These are phyloP conservation scores for Grosmannia serpens DNA, from an alignment of 2,329 filamentous ascomycete genomes.

Conservation along the genomic window DNA sequence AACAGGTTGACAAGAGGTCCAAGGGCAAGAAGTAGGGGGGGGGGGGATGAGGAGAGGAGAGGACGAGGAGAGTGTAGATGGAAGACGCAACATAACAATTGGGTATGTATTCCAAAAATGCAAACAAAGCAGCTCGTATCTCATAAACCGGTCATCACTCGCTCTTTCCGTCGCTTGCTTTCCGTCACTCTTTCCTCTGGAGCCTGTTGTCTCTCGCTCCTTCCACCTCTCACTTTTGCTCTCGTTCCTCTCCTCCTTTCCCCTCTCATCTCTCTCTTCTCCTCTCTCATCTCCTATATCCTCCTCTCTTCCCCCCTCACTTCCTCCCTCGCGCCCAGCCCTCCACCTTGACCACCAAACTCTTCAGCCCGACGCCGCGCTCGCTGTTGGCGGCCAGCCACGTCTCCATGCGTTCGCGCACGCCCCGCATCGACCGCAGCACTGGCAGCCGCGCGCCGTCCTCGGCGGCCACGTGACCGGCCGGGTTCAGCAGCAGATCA, in stretches of 20 bases:
- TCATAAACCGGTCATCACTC: background rate
- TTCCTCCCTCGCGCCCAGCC: conserved; percentile 27
- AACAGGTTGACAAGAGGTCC: conserved; percentile 64
- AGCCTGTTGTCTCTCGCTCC: background rate
- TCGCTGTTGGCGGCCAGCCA: conserved; percentile 78
- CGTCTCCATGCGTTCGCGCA: conserved; percentile 69
- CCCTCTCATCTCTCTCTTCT: background rate
- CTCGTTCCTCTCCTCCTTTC: background rate
- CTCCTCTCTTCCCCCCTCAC: conserved; percentile 8
- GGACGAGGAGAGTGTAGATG: too few relatives aligned
- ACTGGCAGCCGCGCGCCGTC: conserved; percentile 61
- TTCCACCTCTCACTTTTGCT: background rate
- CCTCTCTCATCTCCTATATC: background rate
- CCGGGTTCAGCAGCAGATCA: conserved; percentile 75
- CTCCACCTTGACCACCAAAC: conserved; percentile 54
- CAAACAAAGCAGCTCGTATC: background rate
- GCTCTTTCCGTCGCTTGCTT: too few relatives aligned
- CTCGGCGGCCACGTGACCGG: conserved; percentile 43
- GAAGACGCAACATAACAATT: background rate
- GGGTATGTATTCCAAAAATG: background rate
- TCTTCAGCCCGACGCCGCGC: conserved; percentile 64
- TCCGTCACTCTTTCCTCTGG: background rate
- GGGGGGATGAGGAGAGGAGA: background rate
- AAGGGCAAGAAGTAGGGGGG: conserved; percentile 22
- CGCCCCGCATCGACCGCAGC: conserved; percentile 52